These are phyloP conservation scores for Torrubiella hemipterigena DNA, from an alignment of 2,329 filamentous ascomycete species.

Conservation along the genomic window DNA sequence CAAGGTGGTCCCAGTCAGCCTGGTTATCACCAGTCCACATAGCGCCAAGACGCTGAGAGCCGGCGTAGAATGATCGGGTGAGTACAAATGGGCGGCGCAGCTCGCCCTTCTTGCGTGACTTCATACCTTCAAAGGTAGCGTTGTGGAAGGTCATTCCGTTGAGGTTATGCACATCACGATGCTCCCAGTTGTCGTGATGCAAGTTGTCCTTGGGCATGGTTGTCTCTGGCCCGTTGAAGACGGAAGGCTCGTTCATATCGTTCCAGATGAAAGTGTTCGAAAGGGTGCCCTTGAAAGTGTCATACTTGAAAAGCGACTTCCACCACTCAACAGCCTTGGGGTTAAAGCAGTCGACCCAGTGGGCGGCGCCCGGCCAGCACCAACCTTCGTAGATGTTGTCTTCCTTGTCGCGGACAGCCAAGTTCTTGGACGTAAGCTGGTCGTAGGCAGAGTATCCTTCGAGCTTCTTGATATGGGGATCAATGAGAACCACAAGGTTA, in stretches of 20 bases:
- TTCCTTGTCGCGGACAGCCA: constrained; percentile 85
- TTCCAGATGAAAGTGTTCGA: constrained; percentile 95
- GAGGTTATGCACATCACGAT: constrained; percentile 90
- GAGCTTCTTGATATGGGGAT: constrained; percentile 94
- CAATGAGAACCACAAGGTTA: constrained; percentile 89
- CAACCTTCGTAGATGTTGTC: constrained; percentile 83
- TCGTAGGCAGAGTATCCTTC: constrained; percentile 65
- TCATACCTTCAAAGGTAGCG: constrained; percentile 75
- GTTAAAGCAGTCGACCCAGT: constrained; percentile 96
- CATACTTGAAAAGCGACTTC: constrained; percentile 77
- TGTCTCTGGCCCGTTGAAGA: constrained; percentile 96
- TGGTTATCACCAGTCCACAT: constrained; percentile 99
- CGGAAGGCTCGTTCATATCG: constrained; percentile 98
- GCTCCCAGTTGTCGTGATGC: constrained; percentile 85
- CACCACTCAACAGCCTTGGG: constrained; percentile 89
- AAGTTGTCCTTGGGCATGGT: constrained; percentile 99
- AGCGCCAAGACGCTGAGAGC: constrained; percentile 77
- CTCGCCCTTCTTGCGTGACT: constrained; percentile 78
- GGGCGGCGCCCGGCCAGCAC: constrained; percentile 96
- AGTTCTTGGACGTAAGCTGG: constrained; percentile 70
- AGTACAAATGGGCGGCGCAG: constrained; percentile 79
- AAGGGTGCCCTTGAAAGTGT: constrained; percentile 73
- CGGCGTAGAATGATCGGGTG: constrained; percentile 84
- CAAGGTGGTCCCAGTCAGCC: constrained; percentile 82
- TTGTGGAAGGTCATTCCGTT: constrained; percentile 95